Base-by-base conservation (phyloP, 2,329 filamentous ascomycete species). In the Ploettnerulaceae sp. region DNA sequence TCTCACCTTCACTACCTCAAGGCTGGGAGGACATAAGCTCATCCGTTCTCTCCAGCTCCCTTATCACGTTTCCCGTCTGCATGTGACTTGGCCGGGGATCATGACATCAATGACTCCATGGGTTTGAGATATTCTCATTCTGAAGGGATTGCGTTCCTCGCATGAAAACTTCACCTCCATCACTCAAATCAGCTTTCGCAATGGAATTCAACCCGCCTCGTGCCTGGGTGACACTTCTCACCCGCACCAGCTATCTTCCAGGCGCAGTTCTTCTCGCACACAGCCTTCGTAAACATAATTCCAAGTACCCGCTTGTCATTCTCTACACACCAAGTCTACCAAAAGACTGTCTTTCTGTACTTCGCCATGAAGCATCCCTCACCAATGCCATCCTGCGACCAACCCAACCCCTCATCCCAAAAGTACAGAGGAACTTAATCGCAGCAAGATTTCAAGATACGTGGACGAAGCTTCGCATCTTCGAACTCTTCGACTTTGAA, bases 391-490 rank as follows among this genome's bases (percentile, higher is more conserved):
- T 77, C 28, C 75, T 77, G 48, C 77, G 83, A 64, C 75, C 72
- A 55, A 81, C 91, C 58, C 75, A 79, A 34, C 83, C 84, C 63
- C 75, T 94, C 32, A 69, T 83, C 8, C 86, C 87, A 81, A 80
- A 55, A 65, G 63, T 51, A 78, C 48, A 51, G 7, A 18, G 31
- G 5, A 25, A 83, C 66, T 90, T 80, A 68, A 76, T 72, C 60
- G 87, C 93, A 66, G 78, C 82, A 42, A 82, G 88, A 57, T 94
- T 94, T 72, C 82, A 86, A 66, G 86, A 93, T 65, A 88, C 83
- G 71, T 95, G 88, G 87, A 87, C 77, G 66, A 95, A 94, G 68
- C 77, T 95, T 14, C 77, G 81, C 14, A 80, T 84, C 6, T 95
- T 93, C 64, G 79, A 77, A 7, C 72, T 94, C 18, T 79, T 89